Percentiles rank a stretch among this genome's conserved stretches.
Conservation (phyloP, 1,139 yeast genomes). For the Nakaseomyces glabratus region DNA sequence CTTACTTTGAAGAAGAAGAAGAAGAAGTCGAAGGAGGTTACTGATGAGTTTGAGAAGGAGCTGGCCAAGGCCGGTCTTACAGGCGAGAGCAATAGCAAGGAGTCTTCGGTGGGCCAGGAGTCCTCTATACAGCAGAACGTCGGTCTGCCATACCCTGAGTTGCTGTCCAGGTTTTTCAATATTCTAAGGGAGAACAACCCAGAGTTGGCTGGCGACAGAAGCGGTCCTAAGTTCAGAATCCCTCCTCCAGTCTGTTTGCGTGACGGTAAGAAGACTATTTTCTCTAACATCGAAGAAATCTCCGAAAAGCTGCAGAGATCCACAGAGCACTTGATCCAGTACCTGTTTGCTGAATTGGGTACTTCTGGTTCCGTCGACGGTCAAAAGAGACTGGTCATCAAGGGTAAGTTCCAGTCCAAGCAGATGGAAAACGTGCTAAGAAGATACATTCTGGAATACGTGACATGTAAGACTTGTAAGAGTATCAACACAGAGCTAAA, state of each 20-base stretch:
- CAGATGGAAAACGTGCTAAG: slow-evolving; percentile 94
- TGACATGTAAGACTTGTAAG: slow-evolving; percentile 97
- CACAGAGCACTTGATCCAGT: slow-evolving; percentile 94
- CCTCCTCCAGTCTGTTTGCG: slow-evolving; percentile 97
- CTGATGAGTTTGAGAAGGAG: slow-evolving; percentile 78
- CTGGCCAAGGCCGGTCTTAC: slow-evolving; percentile 84
- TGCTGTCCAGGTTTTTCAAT: slow-evolving; percentile 74
- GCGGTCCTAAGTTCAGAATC: slow-evolving; percentile 87
- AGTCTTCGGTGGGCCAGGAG: slow-evolving; percentile 30
- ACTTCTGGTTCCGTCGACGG: slow-evolving; percentile 99
- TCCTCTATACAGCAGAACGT: slow-evolving; percentile 35
- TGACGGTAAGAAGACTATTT: slow-evolving; percentile 96
- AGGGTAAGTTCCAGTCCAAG: slow-evolving; percentile 97
- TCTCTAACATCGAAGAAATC: slow-evolving; percentile 92
- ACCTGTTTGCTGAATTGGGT: slow-evolving; percentile 96
- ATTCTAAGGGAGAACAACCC: slow-evolving; percentile 91
- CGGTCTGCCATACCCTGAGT: slow-evolving; percentile 68
- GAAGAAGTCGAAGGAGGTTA: slow-evolving; percentile 50
- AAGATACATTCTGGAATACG: slow-evolving; percentile 93
- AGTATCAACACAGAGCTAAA: slow-evolving; percentile 92
- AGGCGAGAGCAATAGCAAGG: slow-evolving; percentile 24
- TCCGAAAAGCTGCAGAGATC: slow-evolving; percentile 91
- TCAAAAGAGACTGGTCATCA: slow-evolving; percentile 88
- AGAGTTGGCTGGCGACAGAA: slow-evolving; percentile 93
- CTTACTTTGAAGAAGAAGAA: slow-evolving; percentile 77